A percentile compares a stretch with the other conserved stretches of the same genome.
These are phyloP conservation scores for Crassisporium funariophilum DNA, from an alignment of 768 basidiomycete species.

Conservation along the genomic window DNA sequence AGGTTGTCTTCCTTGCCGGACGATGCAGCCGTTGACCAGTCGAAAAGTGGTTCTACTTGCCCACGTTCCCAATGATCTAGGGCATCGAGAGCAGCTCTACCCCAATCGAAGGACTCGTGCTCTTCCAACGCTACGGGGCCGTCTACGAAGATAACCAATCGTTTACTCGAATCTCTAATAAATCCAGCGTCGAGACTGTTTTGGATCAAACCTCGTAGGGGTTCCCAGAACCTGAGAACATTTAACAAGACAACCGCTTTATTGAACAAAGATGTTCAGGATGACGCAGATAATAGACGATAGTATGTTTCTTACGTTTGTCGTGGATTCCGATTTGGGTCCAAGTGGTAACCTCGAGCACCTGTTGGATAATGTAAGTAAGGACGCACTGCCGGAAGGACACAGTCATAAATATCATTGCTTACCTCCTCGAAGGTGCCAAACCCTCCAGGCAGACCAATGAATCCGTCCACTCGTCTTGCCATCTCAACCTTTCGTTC, in stretches of 20 bases:
- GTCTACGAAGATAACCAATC: slow-evolving; percentile 75
- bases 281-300: background rate
- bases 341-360: slow-evolving; percentile 95
- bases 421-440: slow-evolving; percentile 93
- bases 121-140: slow-evolving; percentile 54
- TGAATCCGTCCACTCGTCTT: slow-evolving; percentile 72
- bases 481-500: slow-evolving; percentile 94
- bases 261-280: background rate
- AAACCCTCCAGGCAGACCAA: slow-evolving; percentile 91
- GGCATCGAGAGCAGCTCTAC: slow-evolving; percentile 63
- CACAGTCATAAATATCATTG: background rate
- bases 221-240: slow-evolving; percentile 80
- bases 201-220: slow-evolving; percentile 75
- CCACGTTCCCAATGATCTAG: slow-evolving; percentile 59
- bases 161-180: slow-evolving; percentile 63
- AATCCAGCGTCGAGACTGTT: slow-evolving; percentile 72
- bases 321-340: slow-evolving; percentile 86
- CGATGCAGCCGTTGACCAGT: slow-evolving; percentile 42
- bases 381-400: background rate
- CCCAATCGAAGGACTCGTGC: slow-evolving; percentile 78
- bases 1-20: slow-evolving; percentile 11
- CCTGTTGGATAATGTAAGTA: slow-evolving; percentile 36
- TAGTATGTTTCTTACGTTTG: slow-evolving; percentile 56
- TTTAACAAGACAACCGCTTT: slow-evolving; percentile 87
- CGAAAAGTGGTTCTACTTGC: slow-evolving; percentile 36